Base-by-base conservation (phyloP, 2,329 filamentous ascomycete genomes). In the Exophiala bonariae region DNA sequence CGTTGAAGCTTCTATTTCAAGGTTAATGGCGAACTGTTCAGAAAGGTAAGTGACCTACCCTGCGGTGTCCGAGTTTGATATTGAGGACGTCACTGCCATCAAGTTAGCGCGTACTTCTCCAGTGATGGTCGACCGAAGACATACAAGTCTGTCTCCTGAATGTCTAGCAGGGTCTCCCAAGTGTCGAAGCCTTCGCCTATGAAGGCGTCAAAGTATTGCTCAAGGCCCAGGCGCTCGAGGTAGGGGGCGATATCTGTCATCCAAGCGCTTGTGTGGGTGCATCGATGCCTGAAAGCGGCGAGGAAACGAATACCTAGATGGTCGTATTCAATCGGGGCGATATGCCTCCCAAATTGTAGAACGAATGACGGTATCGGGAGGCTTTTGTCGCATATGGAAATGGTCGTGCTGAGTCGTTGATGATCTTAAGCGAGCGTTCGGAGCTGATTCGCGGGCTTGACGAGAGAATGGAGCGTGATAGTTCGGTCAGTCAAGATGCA, bases 141-240 rank as follows among this genome's bases (percentile, higher is more conserved):
- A 65, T 68, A 89, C 85, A 93, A 75, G 61, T 93, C 88, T 18
- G 86, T 87, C 67, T 92, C 88, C 51, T 87, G 89, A 44, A 93
- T 90, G 62, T 92, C 87, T 41, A 90, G 74, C 45, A 92, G 83
- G 1, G 85, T 90, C 26, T 89, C 86, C 88, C 88, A 92, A 9
- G 83, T 82, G 66, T 93, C 88, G 65, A 93, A 93, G 3, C 88
- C 88, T 67, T 92, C 87, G 43, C 87, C 81, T 34, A 88, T 65
- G 59, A 93, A 87, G 46, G 75, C 70, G 57, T 84, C 77, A 50
- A 87, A 78, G 70, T 93, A 92, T 69, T 90, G 86, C 70, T 81
- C 75, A 66, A 93, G 77, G 64, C 87, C 87, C 75, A 92, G 76
- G 75, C 87, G 85, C 69, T 80, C 78, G 64, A 92, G 82, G 57